Base-by-base conservation (phyloP, 192 early-diverging fungal species). In the Martensiomyces pterosporus region DNA sequence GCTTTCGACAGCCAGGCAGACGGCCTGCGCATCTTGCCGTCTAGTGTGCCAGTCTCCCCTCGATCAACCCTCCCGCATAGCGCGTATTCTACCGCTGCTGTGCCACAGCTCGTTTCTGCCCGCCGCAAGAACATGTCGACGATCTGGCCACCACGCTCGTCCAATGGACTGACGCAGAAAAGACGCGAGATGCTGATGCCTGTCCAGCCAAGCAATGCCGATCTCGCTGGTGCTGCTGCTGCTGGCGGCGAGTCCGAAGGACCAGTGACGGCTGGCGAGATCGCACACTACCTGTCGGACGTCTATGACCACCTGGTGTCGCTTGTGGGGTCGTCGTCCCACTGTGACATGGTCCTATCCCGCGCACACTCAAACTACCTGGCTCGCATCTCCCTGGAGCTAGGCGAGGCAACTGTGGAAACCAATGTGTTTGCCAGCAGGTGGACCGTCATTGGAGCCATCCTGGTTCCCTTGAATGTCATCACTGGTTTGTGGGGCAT, bases 381-480 rank as follows among this genome's bases (percentile, higher is more conserved):
- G 33, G 81, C 85, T 1, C 80, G 80, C 24, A 75, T 85, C 21
- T 82, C 80, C 9, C 73, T 88, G 15, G 83, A 79, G 41, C 67
- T 87, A 41, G 81, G 82, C 18, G 76, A 80, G 39, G 67, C 80
- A 10, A 82, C 84, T 17, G 88, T 91, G 47, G 71, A 79, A 37
- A 94, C 91, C 14, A 91, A 88, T 40, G 79, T 85, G 36, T 87
- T 89, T 14, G 84, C 94, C 4, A 85, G 85, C 47, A 79, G 81
- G 29, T 81, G 94, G 68, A 95, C 91, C 0, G 86, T 89, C 26
- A 58, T 96, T 16, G 93, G 87, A 6, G 82, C 80, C 43, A 90
- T 98, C 39, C 57, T 98, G 9, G 78, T 98, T 18, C 95, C 95
- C 1, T 71, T 96, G 39, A 93, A 92, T 44, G 52, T 97, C 17